These are phyloP conservation scores for Cryptosporidium tyzzeri DNA, from an alignment of 169 alveolate species.

Conservation along the genomic window DNA sequence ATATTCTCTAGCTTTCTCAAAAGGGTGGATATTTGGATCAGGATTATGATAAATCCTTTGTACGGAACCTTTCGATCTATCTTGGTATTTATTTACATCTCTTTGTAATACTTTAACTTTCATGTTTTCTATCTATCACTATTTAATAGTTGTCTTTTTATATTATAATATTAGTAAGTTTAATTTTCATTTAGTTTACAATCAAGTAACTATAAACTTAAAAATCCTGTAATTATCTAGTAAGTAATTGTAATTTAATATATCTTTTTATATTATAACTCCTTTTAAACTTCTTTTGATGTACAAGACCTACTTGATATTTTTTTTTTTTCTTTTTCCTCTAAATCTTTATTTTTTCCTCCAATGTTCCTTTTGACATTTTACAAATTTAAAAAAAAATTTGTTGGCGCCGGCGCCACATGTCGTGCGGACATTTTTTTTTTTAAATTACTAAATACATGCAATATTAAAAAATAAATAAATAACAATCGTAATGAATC, in stretches of 20 bases:
- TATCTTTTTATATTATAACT: not conserved
- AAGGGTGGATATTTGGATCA: conserved; percentile 89
- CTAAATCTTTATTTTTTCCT: not conserved
- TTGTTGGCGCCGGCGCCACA: conserved; percentile 18
- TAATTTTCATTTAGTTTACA: not conserved
- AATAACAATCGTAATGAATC: too few relatives aligned
- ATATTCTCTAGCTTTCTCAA: conserved; percentile 93
- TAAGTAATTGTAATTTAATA: not conserved
- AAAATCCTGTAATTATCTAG: not conserved
- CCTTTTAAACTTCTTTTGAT: not conserved
- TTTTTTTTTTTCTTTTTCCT: not conserved
- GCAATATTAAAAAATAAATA: not conserved
- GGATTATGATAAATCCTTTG: conserved; percentile 83
- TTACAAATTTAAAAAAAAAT: not conserved
- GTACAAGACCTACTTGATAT: not conserved
- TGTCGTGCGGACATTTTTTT: conserved; percentile 1
- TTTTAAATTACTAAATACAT: not conserved
- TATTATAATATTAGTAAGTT: not conserved
- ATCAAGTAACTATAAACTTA: not conserved
- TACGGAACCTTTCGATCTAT: conserved; percentile 70
- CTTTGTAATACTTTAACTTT: conserved; percentile 82
- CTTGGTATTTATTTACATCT: conserved; percentile 79
- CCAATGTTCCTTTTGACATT: not conserved
- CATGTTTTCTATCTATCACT: conserved; percentile 44
- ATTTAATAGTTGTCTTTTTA: not conserved